Base-by-base conservation (phyloP, 495 filamentous ascomycete species). In the Usnea hakonensis region DNA sequence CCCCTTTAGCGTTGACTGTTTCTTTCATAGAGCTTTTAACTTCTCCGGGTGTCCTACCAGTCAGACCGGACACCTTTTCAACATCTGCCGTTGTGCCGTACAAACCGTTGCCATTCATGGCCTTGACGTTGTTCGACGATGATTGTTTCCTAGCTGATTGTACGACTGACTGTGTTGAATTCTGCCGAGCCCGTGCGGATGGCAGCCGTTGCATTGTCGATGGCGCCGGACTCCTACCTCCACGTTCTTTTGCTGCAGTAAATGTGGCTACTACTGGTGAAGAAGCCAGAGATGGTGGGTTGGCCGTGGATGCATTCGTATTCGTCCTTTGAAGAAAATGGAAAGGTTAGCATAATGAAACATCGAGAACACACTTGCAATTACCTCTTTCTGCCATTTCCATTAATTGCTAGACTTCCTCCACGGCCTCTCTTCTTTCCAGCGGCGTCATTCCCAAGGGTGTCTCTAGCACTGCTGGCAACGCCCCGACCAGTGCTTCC, bases 311-410 rank as follows among this genome's bases (percentile, higher is more conserved):
- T 14, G 73, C 74, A 52, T 74, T 72, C 14, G 75, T 79, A 40
- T 76, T 81, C 65, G 80, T 79, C 67, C 83, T 85, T 62, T 35
- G 61, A 57, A n/a, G n/a, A n/a, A n/a, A 43, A 14, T 11, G 60
- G 23, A 60, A 50, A 17, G 10, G 55, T 64, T 43, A 48, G 52
- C 14, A 33, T 35, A 43, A 28, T 57, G 16, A 13, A 46, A 35
- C 13, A 3, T 37, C 14, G 26, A 26, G 10, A 55, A 46, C 40
- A 52, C n/a, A 48, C 16, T 19, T 52, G 37, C 40, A 71, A 82
- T 68, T 79, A 88, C 87, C 83, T 90, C 76, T 90, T 91, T 73
- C 89, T 87, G 48, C 82, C 78, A 58, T 80, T 78, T 46, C 80
- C 79, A 43, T 84, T 80, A 17, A 79, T 79, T 5, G 79, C 64